Evolutionary conservation across 257 asterid species (phyloP).

Genomic region (Scutellaria barbata): DNA sequence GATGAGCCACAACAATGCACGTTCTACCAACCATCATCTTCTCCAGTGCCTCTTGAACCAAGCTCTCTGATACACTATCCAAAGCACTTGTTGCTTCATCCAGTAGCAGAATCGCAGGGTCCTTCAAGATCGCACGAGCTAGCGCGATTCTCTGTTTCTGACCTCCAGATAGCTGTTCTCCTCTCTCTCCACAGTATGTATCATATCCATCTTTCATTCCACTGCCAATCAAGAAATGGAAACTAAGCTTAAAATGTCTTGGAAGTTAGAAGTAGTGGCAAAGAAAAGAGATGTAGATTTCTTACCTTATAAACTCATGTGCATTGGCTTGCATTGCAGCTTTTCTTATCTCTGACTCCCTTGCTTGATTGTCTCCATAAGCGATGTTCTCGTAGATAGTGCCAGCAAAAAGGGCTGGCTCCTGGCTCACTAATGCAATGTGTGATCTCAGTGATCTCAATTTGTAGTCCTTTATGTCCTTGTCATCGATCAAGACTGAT

Average conservation of each 20-base stretch:
- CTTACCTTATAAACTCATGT: conserved; percentile 78
- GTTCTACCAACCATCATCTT: conserved; percentile 77
- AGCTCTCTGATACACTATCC: conserved; percentile 75
- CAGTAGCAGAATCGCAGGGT: conserved; percentile 64
- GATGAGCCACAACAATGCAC: conserved; percentile 79
- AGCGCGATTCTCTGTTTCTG: conserved; percentile 79
- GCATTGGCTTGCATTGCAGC: conserved; percentile 82
- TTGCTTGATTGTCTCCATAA: conserved; percentile 58
- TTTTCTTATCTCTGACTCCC: conserved; percentile 66
- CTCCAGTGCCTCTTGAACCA: conserved; percentile 77
- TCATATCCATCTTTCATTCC: conserved; percentile 82
- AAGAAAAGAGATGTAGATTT: background rate
- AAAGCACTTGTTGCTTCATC: conserved; percentile 91
- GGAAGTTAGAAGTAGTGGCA: background rate
- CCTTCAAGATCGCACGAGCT: conserved; percentile 81
- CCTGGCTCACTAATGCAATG: conserved; percentile 74
- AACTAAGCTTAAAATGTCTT: background rate
- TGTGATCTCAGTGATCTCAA: conserved; percentile 60
- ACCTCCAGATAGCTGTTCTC: conserved; percentile 79
- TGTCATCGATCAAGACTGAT: conserved; percentile 57
- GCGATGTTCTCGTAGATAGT: conserved; percentile 71
- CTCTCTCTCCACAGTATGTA: conserved; percentile 80
- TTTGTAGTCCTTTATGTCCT: conserved; percentile 58
- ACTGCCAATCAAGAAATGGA: conserved; percentile 42
- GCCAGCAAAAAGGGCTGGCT: conserved; percentile 75